phyloP scores from a whole-genome alignment of 75 land plant genomes.

The Cupressus sempervirens region DNA sequence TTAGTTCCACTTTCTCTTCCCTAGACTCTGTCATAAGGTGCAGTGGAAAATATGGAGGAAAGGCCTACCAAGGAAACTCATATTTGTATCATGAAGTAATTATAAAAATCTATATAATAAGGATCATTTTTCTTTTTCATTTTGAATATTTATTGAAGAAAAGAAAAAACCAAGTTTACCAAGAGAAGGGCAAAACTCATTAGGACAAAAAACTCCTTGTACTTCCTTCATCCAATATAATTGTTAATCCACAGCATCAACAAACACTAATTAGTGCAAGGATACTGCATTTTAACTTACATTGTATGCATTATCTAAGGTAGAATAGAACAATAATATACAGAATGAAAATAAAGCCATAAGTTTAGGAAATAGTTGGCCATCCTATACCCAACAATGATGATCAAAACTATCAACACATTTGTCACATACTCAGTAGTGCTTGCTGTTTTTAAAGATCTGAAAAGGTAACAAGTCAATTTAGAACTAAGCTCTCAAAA shows the following conservation, averaged over 20 bases:
- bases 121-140: neutral
- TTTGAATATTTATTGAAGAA: neutral
- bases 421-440: constrained; percentile 97
- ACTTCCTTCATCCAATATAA: constrained; percentile 88
- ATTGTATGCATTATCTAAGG: neutral
- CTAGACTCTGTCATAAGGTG: neutral
- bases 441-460: constrained; percentile 93
- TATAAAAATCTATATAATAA: neutral
- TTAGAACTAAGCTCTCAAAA: neutral
- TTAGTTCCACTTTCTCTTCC: neutral
- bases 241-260: constrained; percentile 91
- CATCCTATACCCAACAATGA: constrained; percentile 82
- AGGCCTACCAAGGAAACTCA: neutral
- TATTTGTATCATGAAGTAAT: neutral
- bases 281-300: neutral
- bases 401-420: constrained; percentile 95
- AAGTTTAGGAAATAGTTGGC: neutral
- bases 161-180: constrained; percentile 39
- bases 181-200: constrained; percentile 73
- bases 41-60: neutral
- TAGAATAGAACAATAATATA: neutral
- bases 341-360: neutral
- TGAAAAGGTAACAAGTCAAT: constrained; percentile 19
- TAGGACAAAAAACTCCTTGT: constrained; percentile 68
- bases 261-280: neutral